Base-by-base conservation (phyloP, 2,329 filamentous ascomycete species). In the Zymoseptoria brevis region DNA sequence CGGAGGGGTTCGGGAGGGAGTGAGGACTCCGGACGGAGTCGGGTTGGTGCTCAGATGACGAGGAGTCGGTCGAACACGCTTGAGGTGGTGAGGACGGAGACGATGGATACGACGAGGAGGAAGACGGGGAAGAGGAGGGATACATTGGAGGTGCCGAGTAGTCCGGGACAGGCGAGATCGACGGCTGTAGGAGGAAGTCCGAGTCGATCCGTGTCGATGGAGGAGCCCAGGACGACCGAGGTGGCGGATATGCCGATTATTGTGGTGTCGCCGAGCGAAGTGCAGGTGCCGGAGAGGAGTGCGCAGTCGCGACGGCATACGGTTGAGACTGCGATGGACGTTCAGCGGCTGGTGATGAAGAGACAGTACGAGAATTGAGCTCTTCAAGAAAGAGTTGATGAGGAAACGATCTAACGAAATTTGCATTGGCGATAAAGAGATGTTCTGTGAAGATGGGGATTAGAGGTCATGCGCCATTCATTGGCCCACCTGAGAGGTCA, bases 251-350 rank as follows among this genome's bases (percentile, higher is more conserved):
- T 54, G 11, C 58, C 58, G 21, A 51, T 54, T 35, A 60, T 60
- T 19, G 54, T 60, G 3, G 58, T 60, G 9, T 60, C 58, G n/a
- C 51, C 51, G 81, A 79, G 2, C 85, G 83, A 1, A 84, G 53
- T 52, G 52, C 30, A 55, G 16, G 19, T 13, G 51, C 22, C 24
- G 7, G 51, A 53, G n/a, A 22, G 22, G 29, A 53, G 8, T 7
- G 11, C 22, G 29, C 22, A 53, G 22, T 53, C 22, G 19, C 30
- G 24, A 53, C 22, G 51, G n/a, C 19, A 53, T 53, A 53, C 51
- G 11, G 26, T n/a, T 11, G 51, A n/a, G 22, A 30, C 51, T 9
- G 9, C 7, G n/a, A 8, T 53, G 8, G 7, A 19, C 8, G 11
- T 19, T 9, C 7, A 51, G 50, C 29, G 51, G 26, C 51, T 24